Evolutionary conservation across 176 grass and related monocot species (phyloP), one percentile per base, ranked within the genome.

Genomic region (Urochloa ruziziensis): DNA sequence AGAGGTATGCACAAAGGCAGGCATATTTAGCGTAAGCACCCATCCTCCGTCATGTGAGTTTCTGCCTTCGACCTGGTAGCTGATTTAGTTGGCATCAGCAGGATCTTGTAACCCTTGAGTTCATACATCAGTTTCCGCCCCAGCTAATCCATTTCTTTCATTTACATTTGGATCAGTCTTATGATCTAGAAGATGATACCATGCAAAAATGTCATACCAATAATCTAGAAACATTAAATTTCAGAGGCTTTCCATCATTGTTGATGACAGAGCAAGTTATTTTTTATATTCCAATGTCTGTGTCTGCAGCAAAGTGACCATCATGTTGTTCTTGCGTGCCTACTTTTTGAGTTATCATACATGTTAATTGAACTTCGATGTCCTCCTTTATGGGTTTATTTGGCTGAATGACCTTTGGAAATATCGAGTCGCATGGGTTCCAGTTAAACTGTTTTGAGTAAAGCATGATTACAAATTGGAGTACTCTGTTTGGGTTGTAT

Each of bases 141-240:
- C 35, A 59, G 37, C 85, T 88, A 84, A 85, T 84, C 82, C 72
- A 75, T 33, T 91, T 82, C 70, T 85, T 85, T 91, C 61, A 82
- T 85, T 88, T 91, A 70, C 67, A 66, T 87, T 48, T 33, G 42
- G 63, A 78, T 82, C 74, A 47, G 53, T 68, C 54, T 81, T 33
- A 40, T 77, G 77, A 86, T 90, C 73, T 79, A 62, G 10, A 90
- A 90, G 74, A 49, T 84, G 76, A 83, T 82, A 88, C 62, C 43
- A 46, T 33, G 81, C 89, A 88, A 62, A 84, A 49, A 66, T 79
- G 81, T 72, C 79, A 72, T 67, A 73, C 75, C 39, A 76, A 85
- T 91, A 84, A 88, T 73, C 69, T 79, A 87, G 78, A 75, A 81
- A 75, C 60, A 27, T 81, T 30, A 67, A 47, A 67, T 35, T 81